These are phyloP conservation scores for Candida anutae DNA, from an alignment of 1,139 yeast species.

Conservation along the genomic window DNA sequence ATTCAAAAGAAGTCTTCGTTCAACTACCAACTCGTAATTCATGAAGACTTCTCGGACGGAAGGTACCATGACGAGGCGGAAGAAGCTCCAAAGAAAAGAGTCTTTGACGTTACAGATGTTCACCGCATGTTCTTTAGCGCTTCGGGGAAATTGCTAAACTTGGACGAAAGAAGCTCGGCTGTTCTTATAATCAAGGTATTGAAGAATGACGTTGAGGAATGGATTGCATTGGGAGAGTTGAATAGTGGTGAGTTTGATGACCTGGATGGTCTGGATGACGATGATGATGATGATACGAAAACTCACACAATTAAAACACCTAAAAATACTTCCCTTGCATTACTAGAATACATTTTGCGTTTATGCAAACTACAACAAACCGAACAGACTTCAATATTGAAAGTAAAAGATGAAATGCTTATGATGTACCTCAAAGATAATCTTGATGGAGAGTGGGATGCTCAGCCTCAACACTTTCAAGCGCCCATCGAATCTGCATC, in stretches of 20 bases:
- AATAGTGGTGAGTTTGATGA: slow-evolving; percentile 22
- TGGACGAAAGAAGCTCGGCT: slow-evolving; percentile 61
- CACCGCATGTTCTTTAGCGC: slow-evolving; percentile 62
- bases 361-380: slow-evolving; percentile 54
- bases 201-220: slow-evolving; percentile 27
- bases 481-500: background rate
- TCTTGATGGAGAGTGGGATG: slow-evolving; percentile 4
- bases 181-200: slow-evolving; percentile 53
- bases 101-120: slow-evolving; percentile 36
- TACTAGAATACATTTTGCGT: slow-evolving; percentile 60
- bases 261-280: slow-evolving; percentile 21
- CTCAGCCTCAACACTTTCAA: background rate
- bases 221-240: slow-evolving; percentile 51
- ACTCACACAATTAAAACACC: slow-evolving; percentile 4
- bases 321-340: slow-evolving; percentile 35
- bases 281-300: slow-evolving; percentile 17
- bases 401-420: slow-evolving; percentile 61
- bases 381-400: slow-evolving; percentile 49
- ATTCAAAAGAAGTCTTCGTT: slow-evolving; percentile 22
- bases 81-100: slow-evolving; percentile 22
- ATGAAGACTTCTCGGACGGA: slow-evolving; percentile 64
- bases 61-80: slow-evolving; percentile 62
- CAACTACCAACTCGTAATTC: slow-evolving; percentile 39
- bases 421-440: slow-evolving; percentile 57
- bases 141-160: slow-evolving; percentile 57